These are phyloP conservation scores for Detonula confervacea DNA, from an alignment of 352 stramenopile genomes.

Conservation along the genomic window DNA sequence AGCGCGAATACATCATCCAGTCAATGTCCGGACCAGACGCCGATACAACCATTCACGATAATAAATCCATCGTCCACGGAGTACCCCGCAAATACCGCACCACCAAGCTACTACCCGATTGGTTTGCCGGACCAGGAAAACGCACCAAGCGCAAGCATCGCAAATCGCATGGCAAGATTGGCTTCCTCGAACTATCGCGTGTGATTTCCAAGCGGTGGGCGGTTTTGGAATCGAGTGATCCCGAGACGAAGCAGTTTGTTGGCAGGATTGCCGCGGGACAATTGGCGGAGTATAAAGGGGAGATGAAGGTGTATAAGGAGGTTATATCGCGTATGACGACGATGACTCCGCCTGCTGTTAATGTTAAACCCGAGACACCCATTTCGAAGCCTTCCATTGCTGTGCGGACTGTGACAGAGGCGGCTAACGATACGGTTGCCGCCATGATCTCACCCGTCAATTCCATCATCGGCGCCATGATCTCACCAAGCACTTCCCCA, in stretches of 20 bases:
- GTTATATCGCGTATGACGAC: conserved; percentile 1
- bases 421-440: not conserved
- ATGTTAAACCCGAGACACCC: no score
- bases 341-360: not conserved
- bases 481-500: no score
- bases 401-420: no score
- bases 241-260: conserved; percentile 51
- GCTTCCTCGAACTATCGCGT: conserved; percentile 55
- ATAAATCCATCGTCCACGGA: conserved; percentile 28
- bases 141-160: conserved; percentile 59
- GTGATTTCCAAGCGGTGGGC: conserved; percentile 67
- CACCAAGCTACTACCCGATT: conserved; percentile 37
- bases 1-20: conserved; percentile 47
- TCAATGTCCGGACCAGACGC: conserved; percentile 20
- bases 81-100: conserved; percentile 28
- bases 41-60: conserved; percentile 33
- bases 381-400: no score
- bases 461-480: no score
- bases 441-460: no score
- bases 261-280: conserved; percentile 36
- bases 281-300: conserved; percentile 46
- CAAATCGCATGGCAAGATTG: conserved; percentile 74
- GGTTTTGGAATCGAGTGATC: conserved; percentile 41
- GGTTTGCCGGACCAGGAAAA: conserved; percentile 38
- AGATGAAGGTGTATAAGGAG: conserved; percentile 55